phyloP scores from a whole-genome alignment of 345 rosid species.

The Heritiera fomes region DNA sequence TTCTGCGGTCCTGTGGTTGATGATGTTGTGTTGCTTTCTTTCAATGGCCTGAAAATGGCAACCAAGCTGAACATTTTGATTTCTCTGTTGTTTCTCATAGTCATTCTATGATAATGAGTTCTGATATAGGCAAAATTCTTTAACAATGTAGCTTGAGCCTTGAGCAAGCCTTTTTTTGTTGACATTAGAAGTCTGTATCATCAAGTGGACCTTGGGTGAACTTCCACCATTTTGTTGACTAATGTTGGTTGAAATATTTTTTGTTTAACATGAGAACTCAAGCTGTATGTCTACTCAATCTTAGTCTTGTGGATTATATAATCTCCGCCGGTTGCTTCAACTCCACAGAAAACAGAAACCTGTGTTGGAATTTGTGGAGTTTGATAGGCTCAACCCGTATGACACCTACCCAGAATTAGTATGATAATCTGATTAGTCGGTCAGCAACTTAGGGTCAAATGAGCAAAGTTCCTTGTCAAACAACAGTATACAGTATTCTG shows the following conservation, averaged over 20 bases:
- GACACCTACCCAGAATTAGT: no score
- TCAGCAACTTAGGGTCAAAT: no score
- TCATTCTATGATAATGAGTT: constrained; percentile 28
- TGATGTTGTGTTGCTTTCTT: constrained; percentile 44
- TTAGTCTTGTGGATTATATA: no score
- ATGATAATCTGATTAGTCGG: no score
- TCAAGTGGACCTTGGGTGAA: not conserved
- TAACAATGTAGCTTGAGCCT: not conserved
- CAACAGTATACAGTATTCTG: constrained; percentile 1
- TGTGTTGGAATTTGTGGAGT: not conserved
- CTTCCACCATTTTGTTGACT: not conserved
- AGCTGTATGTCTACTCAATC: no score
- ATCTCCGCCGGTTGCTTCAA: not conserved
- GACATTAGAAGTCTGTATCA: not conserved
- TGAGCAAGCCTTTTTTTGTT: not conserved
- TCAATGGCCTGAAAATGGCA: constrained; percentile 32
- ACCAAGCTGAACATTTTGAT: constrained; percentile 35
- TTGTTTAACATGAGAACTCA: not conserved
- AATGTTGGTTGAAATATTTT: no score
- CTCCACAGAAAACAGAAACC: not conserved
- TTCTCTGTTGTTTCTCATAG: constrained; percentile 31
- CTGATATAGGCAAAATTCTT: not conserved
- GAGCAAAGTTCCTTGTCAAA: no score
- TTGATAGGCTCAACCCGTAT: no score
- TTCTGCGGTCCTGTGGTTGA: constrained; percentile 64